Percentiles rank a stretch among this genome's conserved stretches.
phyloP scores from a whole-genome alignment of 306 rosid genomes.

The Quercus glauca region DNA sequence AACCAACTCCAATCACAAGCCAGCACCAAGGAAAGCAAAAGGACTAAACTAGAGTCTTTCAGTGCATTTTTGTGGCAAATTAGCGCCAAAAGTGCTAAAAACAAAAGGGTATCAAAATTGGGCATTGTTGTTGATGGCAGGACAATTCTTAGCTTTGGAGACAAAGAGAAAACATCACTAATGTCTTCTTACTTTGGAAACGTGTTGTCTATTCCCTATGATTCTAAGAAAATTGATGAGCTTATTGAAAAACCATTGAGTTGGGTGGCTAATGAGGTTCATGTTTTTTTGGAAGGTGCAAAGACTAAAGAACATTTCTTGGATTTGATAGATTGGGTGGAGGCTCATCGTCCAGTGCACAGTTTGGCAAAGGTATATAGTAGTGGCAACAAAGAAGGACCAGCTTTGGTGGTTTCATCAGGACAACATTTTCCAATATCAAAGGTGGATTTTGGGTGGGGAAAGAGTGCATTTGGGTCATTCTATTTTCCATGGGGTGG shows the following conservation, averaged over 20 bases:
- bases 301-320: constrained; percentile 53
- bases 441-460: constrained; percentile 74
- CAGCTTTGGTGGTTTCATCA: no score
- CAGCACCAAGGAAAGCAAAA: background rate
- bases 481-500: constrained; percentile 85
- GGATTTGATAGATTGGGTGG: constrained; percentile 77
- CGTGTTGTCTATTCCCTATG: constrained; percentile 63
- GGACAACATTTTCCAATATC: background rate
- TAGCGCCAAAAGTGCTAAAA: constrained; percentile 36
- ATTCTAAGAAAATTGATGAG: constrained; percentile 27
- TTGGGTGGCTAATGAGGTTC: constrained; percentile 47
- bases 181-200: constrained; percentile 58
- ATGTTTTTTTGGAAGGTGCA: constrained; percentile 24
- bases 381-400: no score
- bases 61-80: constrained; percentile 66
- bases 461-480: constrained; percentile 52
- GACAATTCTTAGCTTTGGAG: constrained; percentile 17
- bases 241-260: constrained; percentile 38
- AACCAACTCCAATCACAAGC: constrained; percentile 44
- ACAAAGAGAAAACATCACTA: background rate
- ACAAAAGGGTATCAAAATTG: constrained; percentile 36
- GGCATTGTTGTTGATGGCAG: constrained; percentile 81
- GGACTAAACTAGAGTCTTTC: constrained; percentile 59
- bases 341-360: constrained; percentile 17
- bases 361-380: constrained; percentile 27